These are phyloP conservation scores for Aegilops speltoides DNA, from an alignment of 176 grass and related monocot species.

Conservation along the genomic window DNA sequence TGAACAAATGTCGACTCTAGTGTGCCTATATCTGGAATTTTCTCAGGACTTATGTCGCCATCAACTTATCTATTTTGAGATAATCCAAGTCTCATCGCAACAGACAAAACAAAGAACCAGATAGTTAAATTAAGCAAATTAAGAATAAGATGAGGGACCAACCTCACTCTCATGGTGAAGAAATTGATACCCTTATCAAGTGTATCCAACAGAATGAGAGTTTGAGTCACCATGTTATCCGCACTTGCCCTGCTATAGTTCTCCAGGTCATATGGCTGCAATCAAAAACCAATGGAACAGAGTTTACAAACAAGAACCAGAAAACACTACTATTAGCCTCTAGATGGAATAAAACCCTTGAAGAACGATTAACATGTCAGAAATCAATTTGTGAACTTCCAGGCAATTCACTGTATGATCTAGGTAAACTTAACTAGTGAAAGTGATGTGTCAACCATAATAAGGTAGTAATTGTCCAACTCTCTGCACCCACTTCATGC, in stretches of 20 bases:
- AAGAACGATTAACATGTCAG: neutral
- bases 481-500: neutral
- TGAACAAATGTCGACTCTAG: neutral
- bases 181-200: slow-evolving; percentile 84
- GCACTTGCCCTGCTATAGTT: slow-evolving; percentile 26
- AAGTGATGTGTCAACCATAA: neutral
- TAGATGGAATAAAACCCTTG: neutral
- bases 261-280: slow-evolving; percentile 58
- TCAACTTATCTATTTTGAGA: neutral
- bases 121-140: neutral
- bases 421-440: neutral
- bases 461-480: neutral
- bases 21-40: neutral
- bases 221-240: slow-evolving; percentile 92
- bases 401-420: neutral
- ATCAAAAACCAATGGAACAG: neutral
- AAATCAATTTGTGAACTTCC: neutral
- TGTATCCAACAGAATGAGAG: slow-evolving; percentile 75
- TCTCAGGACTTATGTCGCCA: neutral
- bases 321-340: neutral
- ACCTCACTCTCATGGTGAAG: slow-evolving; percentile 93
- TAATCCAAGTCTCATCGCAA: neutral
- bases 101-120: neutral
- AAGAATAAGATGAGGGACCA: neutral
- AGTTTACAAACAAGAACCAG: neutral